A percentile compares a stretch with the other conserved stretches of the same genome.
Conservation (phyloP, 495 filamentous ascomycete species). For the Penicillium argentinense region DNA sequence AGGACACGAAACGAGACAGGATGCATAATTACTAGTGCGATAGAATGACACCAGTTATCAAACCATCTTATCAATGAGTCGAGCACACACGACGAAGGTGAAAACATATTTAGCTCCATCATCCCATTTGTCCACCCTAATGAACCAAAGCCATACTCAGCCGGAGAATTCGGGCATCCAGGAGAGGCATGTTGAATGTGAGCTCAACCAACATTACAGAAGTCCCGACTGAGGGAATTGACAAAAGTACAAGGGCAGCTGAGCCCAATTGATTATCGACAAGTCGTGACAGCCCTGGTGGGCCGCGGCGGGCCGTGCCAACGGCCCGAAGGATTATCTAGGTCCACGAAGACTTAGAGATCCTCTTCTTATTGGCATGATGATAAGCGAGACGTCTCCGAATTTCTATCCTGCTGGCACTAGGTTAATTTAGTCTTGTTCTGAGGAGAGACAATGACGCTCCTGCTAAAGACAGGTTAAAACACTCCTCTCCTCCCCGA, state of each 20-base stretch:
- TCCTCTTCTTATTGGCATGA: constrained; percentile 1
- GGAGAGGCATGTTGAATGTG: too few species aligned
- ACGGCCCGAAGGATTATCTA: constrained; percentile 4
- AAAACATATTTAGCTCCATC: constrained; percentile 24
- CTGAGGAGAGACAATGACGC: too few species aligned
- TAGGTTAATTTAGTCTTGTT: too few species aligned
- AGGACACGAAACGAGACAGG: constrained; percentile 18
- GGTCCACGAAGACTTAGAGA: not conserved
- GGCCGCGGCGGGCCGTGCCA: constrained; percentile 5
- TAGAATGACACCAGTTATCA: too few species aligned
- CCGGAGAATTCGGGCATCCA: too few species aligned
- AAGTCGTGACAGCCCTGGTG: not conserved
- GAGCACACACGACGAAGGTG: constrained; percentile 16
- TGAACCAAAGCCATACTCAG: too few species aligned
- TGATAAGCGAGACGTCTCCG: not conserved
- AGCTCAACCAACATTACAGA: too few species aligned
- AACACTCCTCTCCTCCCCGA: too few species aligned
- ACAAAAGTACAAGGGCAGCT: not conserved
- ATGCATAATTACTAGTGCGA: constrained; percentile 16
- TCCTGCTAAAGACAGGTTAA: too few species aligned
- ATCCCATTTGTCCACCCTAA: too few species aligned
- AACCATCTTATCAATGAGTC: constrained; percentile 26
- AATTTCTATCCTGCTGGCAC: too few species aligned
- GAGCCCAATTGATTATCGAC: not conserved
- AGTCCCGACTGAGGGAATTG: not conserved